These are phyloP conservation scores for Anastatica hierochuntica DNA, from an alignment of 345 rosid species.

Conservation along the genomic window DNA sequence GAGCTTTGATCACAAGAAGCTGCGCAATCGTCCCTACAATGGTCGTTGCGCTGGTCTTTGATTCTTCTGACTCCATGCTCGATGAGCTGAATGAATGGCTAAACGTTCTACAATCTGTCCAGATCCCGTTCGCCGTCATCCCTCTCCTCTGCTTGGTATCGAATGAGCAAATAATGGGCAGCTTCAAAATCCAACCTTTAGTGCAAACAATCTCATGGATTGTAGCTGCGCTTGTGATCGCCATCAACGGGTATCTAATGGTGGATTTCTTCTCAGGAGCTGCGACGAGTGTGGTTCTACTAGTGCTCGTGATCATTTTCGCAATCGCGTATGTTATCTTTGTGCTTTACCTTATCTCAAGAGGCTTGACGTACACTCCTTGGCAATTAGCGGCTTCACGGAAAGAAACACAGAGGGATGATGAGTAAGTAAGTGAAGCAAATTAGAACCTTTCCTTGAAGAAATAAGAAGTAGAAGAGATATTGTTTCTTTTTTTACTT, in stretches of 20 bases:
- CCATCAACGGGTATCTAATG: conserved; percentile 81
- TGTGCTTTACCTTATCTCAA: conserved; percentile 56
- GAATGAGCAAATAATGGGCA: conserved; percentile 77
- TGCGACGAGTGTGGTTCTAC: conserved; percentile 34
- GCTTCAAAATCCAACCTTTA: conserved; percentile 60
- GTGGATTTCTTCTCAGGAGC: conserved; percentile 67
- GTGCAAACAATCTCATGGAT: conserved; percentile 72
- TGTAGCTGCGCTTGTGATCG: conserved; percentile 72
- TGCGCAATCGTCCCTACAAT: conserved; percentile 83
- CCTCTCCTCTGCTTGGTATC: conserved; percentile 87
- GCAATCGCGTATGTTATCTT: conserved; percentile 51
- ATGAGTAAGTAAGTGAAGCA: conserved; percentile 11
- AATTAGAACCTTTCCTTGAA: neutral
- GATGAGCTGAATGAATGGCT: conserved; percentile 89
- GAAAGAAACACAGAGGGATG: conserved; percentile 17
- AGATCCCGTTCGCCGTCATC: conserved; percentile 85
- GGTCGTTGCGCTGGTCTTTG: conserved; percentile 77
- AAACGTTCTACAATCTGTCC: conserved; percentile 80
- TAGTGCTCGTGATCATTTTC: conserved; percentile 28
- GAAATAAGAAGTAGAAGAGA: too few species aligned
- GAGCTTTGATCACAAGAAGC: conserved; percentile 88
- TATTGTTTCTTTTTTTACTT: neutral
- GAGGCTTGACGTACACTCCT: conserved; percentile 31
- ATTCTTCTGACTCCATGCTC: conserved; percentile 50
- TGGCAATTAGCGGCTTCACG: conserved; percentile 27